Base-by-base conservation (phyloP, 1,284 basidiomycete genomes). In the Microbotryum lychnidis-dioicae region DNA sequence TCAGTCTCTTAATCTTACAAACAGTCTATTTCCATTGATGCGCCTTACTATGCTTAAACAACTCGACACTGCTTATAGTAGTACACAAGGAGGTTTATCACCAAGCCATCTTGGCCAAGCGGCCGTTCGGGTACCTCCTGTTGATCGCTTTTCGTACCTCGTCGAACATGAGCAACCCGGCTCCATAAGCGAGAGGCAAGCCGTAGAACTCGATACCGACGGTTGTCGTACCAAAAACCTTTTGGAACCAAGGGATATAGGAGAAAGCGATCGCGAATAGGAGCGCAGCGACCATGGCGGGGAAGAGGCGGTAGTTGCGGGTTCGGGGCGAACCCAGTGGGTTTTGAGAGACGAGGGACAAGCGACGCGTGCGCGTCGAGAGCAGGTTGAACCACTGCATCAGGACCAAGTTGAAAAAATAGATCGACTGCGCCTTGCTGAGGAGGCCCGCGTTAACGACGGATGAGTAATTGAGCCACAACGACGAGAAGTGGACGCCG, bases 341-440 rank as follows among this genome's bases (percentile, higher is more conserved):
- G 1, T 76, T 75, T 67, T 82, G 77, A 58, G 79, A 76, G 70
- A 81, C 74, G 60, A 83, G 74, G 51, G 78, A 79, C 18, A 81
- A 75, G 58, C 78, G 77, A 56, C 81, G 78, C 1, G 80, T 81
- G 23, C 82, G 79, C 2, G 80, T 79, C 0, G 78, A 71, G 29
- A 82, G 75, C 9, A 81, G 73, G 65, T 80, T 83, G 69, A 80
- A 83, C 79, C 82, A 86, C 76, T 87, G 85, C 80, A 84, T 83
- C 62, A 85, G 78, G 54, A 87, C 81, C 48, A 87, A 78, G 37
- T 58, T 62, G 52, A 57, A 69, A 45, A 67, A 69, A 54, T 76
- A 79, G 50, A 81, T 75, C 29, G 74, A 77, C 69, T 81, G 80
- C 10, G 80, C 80, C 62, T 80, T 78, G 56, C 70, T 70, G 65